Evolutionary conservation across 139 green algal species (phyloP), one percentile per base, ranked within the genome.

Genomic region (Yamagishiella unicocca): DNA sequence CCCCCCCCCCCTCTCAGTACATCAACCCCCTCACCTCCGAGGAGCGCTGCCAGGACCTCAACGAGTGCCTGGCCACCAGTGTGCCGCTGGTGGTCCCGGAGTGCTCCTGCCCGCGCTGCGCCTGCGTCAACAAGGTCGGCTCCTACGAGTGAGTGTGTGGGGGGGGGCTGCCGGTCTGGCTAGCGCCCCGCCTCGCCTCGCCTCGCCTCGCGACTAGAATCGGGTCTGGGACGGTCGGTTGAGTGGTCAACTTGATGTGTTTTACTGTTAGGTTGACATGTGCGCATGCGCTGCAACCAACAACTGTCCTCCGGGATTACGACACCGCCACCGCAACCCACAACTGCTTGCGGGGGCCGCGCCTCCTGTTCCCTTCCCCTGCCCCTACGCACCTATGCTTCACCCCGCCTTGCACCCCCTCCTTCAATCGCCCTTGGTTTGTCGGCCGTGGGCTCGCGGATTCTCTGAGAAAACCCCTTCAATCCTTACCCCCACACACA

Each of bases 31-130:
- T 64, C 9, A 91, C 75, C 7, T 92, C 89, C 37, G 61, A 80
- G 33, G 90, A 95, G 80, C 62, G 67, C 4, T 98, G 96, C 87
- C 87, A 95, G 50, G 95, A 97, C 43, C 88, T 97, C 79, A 98
- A 97, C 72, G 94, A 84, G 83, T 97, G 78, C 58, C 55, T 85
- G 58, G 76, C 55, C 43, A 85, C 73, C 35, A 77, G 82, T 33
- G 50, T 91, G 53, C 88, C 64, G 25, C 38, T 90, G 50, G 92
- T 90, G 21, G 82, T 94, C 58, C 74, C 83, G 4, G 77, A 89
- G 4, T 97, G 95, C 93, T 91, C 87, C 31, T 97, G 95, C 92
- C 64, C 91, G 1, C 92, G 95, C 55, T 97, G 95, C 88, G 95
- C 93, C 1, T 97, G 95, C 92, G 85, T 96, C 66, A 96, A 97